Base-by-base conservation (phyloP, 495 filamentous ascomycete genomes). In the Penicillium atrosanguineum region DNA sequence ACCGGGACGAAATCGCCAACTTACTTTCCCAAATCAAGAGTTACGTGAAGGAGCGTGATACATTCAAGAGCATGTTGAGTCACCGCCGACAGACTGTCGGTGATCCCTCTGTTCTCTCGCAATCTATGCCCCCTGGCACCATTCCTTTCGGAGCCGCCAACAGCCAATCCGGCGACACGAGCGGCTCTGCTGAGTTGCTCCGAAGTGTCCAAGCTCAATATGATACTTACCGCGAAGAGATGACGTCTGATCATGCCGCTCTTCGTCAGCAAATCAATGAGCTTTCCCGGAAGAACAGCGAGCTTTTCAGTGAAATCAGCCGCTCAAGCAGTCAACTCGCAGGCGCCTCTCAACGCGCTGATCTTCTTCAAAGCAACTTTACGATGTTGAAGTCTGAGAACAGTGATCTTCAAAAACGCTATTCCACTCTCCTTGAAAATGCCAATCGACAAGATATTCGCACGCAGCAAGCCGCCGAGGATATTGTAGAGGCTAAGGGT, bases 31-130 rank as follows among this genome's bases (percentile, higher is more conserved):
- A 89, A 55, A 87, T 89, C 28, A 87, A 96, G 75, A 95, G 90
- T 69, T 95, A 95, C 59, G 88, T 93, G 44, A 89, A 89, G 64
- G 94, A 99, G 72, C 84, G 94, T 31, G 92, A 99, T 61, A 97
- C 96, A 81, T 97, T 96, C 85, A 83, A 91, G 26, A 89, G 90
- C 38, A 94, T 97, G 83, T 82, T 96, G 14, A 84, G 90, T 52
- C 82, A 87, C 52, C 79, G 84, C 52, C 86, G 85, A 9, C 87
- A 90, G 58, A 74, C 75, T 15, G 70, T 79, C 7, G 69, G 69
- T 4, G 88, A 94, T 44, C 74, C 76, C 19, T 85, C 82, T 21
- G 74, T 80, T 3, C 83, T 94, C 54, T 88, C 84, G 16, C 81
- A 85, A 38, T 87, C 87, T 26, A 70, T 83, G 16, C 74, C 73